Conservation (phyloP, 164 flowering plant species). For the Berberis vulgaris region DNA sequence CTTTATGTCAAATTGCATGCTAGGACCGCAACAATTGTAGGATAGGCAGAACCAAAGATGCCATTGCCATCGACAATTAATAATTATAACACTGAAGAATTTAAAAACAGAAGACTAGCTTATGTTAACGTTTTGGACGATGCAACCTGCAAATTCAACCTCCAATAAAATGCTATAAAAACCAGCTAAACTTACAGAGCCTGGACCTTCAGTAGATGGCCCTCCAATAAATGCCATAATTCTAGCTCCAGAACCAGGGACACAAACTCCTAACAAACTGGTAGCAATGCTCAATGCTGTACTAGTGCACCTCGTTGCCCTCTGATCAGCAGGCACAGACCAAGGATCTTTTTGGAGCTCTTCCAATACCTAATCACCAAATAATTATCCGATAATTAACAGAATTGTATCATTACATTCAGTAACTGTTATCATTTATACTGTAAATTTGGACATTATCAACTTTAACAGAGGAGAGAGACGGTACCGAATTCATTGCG, state of each 20-base stretch:
- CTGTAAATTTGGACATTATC: background rate
- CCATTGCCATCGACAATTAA: too few species aligned
- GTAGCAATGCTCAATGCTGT: conserved; percentile 83
- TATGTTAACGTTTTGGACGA: too few species aligned
- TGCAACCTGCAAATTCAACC: too few species aligned
- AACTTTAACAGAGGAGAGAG: background rate
- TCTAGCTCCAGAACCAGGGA: conserved; percentile 93
- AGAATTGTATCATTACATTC: too few species aligned
- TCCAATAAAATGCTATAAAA: too few species aligned
- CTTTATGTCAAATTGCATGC: too few species aligned
- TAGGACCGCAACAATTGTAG: too few species aligned
- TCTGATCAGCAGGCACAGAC: conserved; percentile 63
- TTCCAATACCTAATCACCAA: conserved; percentile 55
- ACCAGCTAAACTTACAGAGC: conserved; percentile 51
- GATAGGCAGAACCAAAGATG: too few species aligned
- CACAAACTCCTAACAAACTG: conserved; percentile 78
- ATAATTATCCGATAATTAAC: too few species aligned
- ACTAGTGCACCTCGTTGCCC: conserved; percentile 82
- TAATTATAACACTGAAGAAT: too few species aligned
- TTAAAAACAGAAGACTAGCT: too few species aligned
- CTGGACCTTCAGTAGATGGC: conserved; percentile 89
- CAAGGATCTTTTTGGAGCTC: conserved; percentile 95
- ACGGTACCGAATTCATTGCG: conserved; percentile 55
- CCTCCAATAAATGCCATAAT: conserved; percentile 96
- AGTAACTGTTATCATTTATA: too few species aligned